These are phyloP conservation scores for Chrysoporthe puriensis DNA, from an alignment of 2,329 filamentous ascomycete genomes.

Conservation along the genomic window DNA sequence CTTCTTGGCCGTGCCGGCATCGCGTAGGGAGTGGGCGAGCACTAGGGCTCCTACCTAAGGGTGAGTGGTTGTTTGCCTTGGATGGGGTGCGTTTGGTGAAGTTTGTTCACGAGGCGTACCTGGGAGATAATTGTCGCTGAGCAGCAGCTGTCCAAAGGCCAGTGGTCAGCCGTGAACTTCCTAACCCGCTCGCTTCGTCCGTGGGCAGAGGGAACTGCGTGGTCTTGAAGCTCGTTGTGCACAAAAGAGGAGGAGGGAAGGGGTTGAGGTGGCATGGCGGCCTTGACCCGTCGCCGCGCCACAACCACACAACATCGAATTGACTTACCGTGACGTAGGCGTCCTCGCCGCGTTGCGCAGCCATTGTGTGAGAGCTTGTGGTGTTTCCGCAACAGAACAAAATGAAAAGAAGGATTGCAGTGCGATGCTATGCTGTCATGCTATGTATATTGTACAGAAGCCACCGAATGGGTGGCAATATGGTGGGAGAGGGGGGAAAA, in stretches of 20 bases:
- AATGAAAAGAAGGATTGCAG: slow-evolving; percentile 17
- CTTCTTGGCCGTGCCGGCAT: slow-evolving; percentile 85
- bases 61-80: slow-evolving; percentile 29
- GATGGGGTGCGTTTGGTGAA: too few species aligned
- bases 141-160: slow-evolving; percentile 68
- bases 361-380: slow-evolving; percentile 39
- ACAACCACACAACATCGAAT: slow-evolving; percentile 7
- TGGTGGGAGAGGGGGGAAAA: slow-evolving; percentile 13
- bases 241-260: neutral
- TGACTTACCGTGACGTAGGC: slow-evolving; percentile 61
- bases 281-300: slow-evolving; percentile 2
- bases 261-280: neutral
- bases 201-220: neutral
- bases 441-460: slow-evolving; percentile 27
- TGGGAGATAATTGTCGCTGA: slow-evolving; percentile 91
- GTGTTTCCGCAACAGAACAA: slow-evolving; percentile 16
- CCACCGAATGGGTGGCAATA: slow-evolving; percentile 20
- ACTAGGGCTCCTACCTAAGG: slow-evolving; percentile 76
- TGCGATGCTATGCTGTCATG: slow-evolving; percentile 28
- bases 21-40: slow-evolving; percentile 89
- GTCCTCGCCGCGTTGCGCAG: slow-evolving; percentile 48
- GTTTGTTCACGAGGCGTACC: slow-evolving; percentile 57
- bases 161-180: slow-evolving; percentile 30
- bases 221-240: neutral
- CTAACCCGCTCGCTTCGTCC: slow-evolving; percentile 14